Conservation (phyloP, 495 filamentous ascomycete species). For the Aspergillus indologenus region DNA sequence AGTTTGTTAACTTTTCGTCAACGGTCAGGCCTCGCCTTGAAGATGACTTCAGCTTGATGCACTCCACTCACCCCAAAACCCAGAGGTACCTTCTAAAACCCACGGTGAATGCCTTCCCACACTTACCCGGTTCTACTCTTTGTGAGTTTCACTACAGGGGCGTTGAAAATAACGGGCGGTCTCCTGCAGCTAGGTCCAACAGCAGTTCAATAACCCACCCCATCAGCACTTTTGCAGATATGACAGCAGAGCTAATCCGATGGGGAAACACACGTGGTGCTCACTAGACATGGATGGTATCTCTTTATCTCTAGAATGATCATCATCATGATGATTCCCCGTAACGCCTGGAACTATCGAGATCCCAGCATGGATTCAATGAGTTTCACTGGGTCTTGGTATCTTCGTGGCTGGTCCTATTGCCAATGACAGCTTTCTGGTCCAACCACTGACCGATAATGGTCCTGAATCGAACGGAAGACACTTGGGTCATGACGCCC, state of each 20-base stretch:
- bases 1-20: neutral
- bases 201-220: neutral
- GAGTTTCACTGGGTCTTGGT: conserved; percentile 15
- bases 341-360: conserved; percentile 2
- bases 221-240: conserved; percentile 2
- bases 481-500: conserved; percentile 6
- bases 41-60: neutral
- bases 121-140: conserved; percentile 8
- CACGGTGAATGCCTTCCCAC: neutral
- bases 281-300: conserved; percentile 1
- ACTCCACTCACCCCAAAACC: neutral
- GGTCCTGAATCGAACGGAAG: conserved; percentile 6
- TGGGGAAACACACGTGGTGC: conserved; percentile 25
- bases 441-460: conserved; percentile 15
- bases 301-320: neutral
- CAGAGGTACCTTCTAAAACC: too few relatives aligned
- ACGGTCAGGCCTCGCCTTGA: too few relatives aligned
- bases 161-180: conserved; percentile 38
- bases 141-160: conserved; percentile 40
- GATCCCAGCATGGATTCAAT: conserved; percentile 3
- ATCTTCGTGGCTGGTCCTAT: conserved; percentile 22
- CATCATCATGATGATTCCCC: conserved; percentile 3
- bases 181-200: conserved; percentile 34
- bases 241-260: neutral
- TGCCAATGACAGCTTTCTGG: conserved; percentile 15